Percentiles rank a stretch among this genome's conserved stretches.
Evolutionary conservation across 1,284 basidiomycete species (phyloP).

Genomic region (Ustilago hordei): DNA sequence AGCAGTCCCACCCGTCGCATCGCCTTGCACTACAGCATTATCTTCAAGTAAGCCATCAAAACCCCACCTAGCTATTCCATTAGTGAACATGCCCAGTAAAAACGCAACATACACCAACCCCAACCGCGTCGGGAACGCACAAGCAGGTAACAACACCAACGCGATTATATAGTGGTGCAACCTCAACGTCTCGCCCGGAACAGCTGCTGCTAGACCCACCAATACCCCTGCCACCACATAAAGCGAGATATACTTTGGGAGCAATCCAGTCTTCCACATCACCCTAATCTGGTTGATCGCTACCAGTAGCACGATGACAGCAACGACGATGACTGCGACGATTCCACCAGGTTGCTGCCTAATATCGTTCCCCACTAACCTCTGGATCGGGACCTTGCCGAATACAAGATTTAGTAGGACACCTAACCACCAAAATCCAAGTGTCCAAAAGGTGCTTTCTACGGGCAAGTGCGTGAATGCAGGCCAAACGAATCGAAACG

Average conservation of each 20-base stretch:
- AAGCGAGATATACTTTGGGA: conserved; percentile 76
- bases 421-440: conserved; percentile 85
- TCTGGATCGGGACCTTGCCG: conserved; percentile 66
- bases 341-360: conserved; percentile 78
- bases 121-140: conserved; percentile 82
- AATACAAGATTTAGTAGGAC: conserved; percentile 68
- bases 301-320: conserved; percentile 73
- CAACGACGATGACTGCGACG: conserved; percentile 77
- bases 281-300: conserved; percentile 81
- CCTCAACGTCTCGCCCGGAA: conserved; percentile 74
- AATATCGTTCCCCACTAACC: conserved; percentile 80
- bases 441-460: conserved; percentile 80
- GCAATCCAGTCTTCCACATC: conserved; percentile 83
- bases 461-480: conserved; percentile 78
- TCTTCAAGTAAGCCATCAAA: conserved; percentile 85
- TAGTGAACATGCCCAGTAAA: conserved; percentile 80
- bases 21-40: conserved; percentile 78
- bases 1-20: conserved; percentile 78
- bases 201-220: conserved; percentile 76
- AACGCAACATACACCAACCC: conserved; percentile 84
- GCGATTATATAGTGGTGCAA: conserved; percentile 76
- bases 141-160: conserved; percentile 80
- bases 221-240: conserved; percentile 76
- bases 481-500: conserved; percentile 81
- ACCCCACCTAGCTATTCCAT: conserved; percentile 68